phyloP scores from a whole-genome alignment of 2,329 filamentous ascomycete genomes.

The Lecanicillium sp. region DNA sequence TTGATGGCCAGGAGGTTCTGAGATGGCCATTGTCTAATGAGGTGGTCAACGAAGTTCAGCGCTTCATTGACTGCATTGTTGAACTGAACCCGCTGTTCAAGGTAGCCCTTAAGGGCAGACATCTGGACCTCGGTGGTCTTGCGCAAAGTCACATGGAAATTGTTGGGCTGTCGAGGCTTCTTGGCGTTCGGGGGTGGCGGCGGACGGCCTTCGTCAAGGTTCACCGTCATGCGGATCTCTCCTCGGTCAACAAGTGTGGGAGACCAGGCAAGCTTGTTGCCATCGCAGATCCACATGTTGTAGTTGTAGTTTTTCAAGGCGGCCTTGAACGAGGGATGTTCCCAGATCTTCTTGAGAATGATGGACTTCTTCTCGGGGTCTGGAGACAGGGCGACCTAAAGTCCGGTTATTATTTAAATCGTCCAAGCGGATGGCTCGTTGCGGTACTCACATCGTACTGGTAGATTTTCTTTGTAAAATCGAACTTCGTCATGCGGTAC shows the following conservation, averaged over 20 bases:
- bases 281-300: conserved; percentile 66
- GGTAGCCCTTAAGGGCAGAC: conserved; percentile 57
- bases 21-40: conserved; percentile 74
- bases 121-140: conserved; percentile 66
- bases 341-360: conserved; percentile 72
- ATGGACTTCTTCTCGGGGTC: conserved; percentile 55
- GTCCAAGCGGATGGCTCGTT: too few relatives aligned
- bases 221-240: conserved; percentile 54
- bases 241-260: conserved; percentile 35
- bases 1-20: conserved; percentile 64
- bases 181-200: conserved; percentile 22
- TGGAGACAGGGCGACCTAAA: conserved; percentile 61
- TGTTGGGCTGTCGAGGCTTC: conserved; percentile 35
- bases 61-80: conserved; percentile 67
- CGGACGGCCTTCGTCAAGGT: conserved; percentile 64
- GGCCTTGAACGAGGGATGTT: conserved; percentile 52
- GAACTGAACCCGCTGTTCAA: conserved; percentile 54
- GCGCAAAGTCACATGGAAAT: conserved; percentile 56
- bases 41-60: conserved; percentile 86
- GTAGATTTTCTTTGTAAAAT: conserved; percentile 56
- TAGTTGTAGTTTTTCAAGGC: conserved; percentile 42
- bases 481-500: conserved; percentile 58
- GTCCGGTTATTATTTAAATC: conserved; percentile 14
- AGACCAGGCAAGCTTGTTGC: conserved; percentile 77
- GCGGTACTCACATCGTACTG: conserved; percentile 81